Evolutionary conservation across 1,284 basidiomycete species (phyloP), one percentile per base, ranked within the genome.

Genomic region (Athelia psychrophila): DNA sequence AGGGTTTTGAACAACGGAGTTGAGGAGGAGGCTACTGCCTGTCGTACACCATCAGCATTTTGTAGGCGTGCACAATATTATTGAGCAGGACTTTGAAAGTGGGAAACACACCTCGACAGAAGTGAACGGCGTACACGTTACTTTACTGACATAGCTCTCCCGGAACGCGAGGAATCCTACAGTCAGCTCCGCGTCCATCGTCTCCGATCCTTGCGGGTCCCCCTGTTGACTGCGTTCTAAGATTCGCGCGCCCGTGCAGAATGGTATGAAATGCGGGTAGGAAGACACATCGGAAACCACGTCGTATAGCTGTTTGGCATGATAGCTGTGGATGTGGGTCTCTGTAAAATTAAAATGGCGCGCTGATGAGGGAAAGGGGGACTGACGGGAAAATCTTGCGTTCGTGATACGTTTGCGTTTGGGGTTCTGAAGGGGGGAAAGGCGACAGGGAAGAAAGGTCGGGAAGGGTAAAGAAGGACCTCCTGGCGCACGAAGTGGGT

Each of bases 241-340:
- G 42, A 97, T 81, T 22, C 81, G 83, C 2, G 94, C 92, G 25
- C 75, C 72, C 16, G 82, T 84, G 72, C 95, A 98, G 69, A 93
- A 98, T 0, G 96, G 96, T 46, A 99, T 76, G 64, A 98, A 99
- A 48, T 75, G 74, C 12, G 86, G 79, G 69, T 98, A 99, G 3
- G 91, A 88, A 8, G 81, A 81, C 19, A 98, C 89, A 69, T 98
- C 89, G 15, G 93, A 82, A 45, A 99, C 92, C 52, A 98, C 72
- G 4, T 82, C 74, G 70, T 95, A 98, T 2, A 99, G 78, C 66
- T 98, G 83, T 44, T 77, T 76, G 54, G 78, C 81, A n/a, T 76
- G 74, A 63, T 90, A 93, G 24, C 85, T 91, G 65, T 68, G 27
- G 13, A 13, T 91, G 65, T 68, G 27, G 13, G 27, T 5, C 27